These are phyloP conservation scores for Crithidia fasciculata DNA, from an alignment of 208 protist species.

Conservation along the genomic window DNA sequence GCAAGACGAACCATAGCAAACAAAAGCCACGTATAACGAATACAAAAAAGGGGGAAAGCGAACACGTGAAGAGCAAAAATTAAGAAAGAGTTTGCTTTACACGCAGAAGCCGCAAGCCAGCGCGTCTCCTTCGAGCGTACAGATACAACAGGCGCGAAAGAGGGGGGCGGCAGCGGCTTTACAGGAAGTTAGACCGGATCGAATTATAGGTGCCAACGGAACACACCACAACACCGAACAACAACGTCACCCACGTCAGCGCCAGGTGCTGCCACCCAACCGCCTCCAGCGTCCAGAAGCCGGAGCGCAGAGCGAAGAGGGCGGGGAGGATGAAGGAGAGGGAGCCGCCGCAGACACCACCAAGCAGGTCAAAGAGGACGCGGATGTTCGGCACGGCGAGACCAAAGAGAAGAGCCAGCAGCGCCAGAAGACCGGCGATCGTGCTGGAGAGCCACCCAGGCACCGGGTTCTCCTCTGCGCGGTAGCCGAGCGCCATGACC, in stretches of 20 bases:
- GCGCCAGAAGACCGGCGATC: conserved; percentile 53
- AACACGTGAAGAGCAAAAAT: too few species aligned
- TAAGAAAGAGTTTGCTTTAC: neutral
- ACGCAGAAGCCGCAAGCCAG: too few species aligned
- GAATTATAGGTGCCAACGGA: conserved; percentile 59
- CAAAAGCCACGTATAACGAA: too few species aligned
- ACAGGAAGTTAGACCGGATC: conserved; percentile 54
- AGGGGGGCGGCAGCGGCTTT: neutral
- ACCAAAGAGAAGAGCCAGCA: conserved; percentile 68
- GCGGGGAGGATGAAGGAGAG: conserved; percentile 82
- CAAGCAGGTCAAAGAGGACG: conserved; percentile 79
- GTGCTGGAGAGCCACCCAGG: conserved; percentile 44
- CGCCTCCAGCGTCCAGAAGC: conserved; percentile 40
- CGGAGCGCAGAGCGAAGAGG: conserved; percentile 67
- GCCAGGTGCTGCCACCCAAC: conserved; percentile 48
- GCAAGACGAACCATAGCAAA: too few species aligned
- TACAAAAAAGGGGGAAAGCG: too few species aligned
- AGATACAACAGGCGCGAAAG: neutral
- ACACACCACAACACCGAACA: conserved; percentile 57
- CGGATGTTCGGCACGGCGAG: conserved; percentile 77
- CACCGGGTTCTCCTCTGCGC: conserved; percentile 39
- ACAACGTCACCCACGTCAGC: conserved; percentile 46
- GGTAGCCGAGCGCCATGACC: conserved; percentile 65
- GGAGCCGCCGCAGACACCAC: conserved; percentile 71
- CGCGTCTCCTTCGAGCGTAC: too few species aligned